These are phyloP conservation scores for Drosera spatulata DNA, from an alignment of 179 eudicot genomes.

Conservation along the genomic window DNA sequence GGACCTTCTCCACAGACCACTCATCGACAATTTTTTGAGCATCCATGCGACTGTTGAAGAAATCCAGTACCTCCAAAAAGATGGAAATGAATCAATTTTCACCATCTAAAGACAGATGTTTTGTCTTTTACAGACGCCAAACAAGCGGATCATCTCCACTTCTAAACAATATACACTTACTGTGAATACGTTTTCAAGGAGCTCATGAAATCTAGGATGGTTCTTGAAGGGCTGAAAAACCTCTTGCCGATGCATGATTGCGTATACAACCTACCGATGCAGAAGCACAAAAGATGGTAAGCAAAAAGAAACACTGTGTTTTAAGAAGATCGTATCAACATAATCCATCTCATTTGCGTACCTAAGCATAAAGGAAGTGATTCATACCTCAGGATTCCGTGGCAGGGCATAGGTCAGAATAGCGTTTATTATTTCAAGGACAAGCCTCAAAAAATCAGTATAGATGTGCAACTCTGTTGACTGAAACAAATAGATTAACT, in stretches of 20 bases:
- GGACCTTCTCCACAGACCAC: constrained; percentile 98
- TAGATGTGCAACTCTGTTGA: constrained; percentile 80
- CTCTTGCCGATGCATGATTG: constrained; percentile 94
- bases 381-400: constrained; percentile 87
- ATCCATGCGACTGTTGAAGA: constrained; percentile 91
- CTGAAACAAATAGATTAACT: constrained; percentile 31
- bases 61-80: constrained; percentile 62
- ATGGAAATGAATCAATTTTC: background rate
- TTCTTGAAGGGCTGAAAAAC: constrained; percentile 84
- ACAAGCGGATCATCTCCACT: too few species aligned
- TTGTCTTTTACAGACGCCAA: too few species aligned
- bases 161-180: constrained; percentile 29
- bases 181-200: constrained; percentile 84
- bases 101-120: background rate
- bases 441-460: constrained; percentile 87
- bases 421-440: constrained; percentile 84
- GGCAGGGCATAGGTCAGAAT: constrained; percentile 86
- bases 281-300: constrained; percentile 4
- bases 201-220: constrained; percentile 87
- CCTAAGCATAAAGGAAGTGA: background rate
- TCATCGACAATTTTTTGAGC: constrained; percentile 63
- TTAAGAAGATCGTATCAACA: too few species aligned
- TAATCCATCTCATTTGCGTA: background rate
- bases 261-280: constrained; percentile 76
- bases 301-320: background rate